phyloP scores from a whole-genome alignment of 768 basidiomycete species.

The Ramaria sp. region DNA sequence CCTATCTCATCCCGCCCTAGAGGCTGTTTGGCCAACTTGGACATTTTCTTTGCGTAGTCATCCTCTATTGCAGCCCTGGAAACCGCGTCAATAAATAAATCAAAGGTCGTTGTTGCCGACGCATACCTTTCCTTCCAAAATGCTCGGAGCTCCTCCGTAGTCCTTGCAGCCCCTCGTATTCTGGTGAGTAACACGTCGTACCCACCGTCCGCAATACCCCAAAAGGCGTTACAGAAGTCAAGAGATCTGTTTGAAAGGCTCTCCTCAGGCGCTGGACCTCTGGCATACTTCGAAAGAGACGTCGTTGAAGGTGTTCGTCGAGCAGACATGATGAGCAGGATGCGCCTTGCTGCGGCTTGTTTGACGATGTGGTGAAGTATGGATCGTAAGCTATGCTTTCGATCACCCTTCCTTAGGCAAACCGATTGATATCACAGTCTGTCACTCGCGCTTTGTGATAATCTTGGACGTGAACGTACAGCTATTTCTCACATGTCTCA shows the following conservation, averaged over 20 bases:
- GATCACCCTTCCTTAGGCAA: no score
- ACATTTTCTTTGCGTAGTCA: conserved; percentile 82
- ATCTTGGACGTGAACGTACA: no score
- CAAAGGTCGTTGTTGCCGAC: not conserved
- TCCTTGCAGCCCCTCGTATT: conserved; percentile 76
- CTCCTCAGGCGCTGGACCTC: conserved; percentile 26
- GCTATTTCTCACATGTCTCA: no score
- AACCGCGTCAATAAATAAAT: not conserved
- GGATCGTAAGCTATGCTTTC: no score
- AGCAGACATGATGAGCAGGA: conserved; percentile 42
- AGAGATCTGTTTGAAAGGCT: conserved; percentile 37
- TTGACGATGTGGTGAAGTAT: not conserved
- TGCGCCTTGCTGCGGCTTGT: not conserved
- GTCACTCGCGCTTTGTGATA: no score
- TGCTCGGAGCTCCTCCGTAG: conserved; percentile 75
- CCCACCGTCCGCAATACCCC: conserved; percentile 79
- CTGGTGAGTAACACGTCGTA: conserved; percentile 86
- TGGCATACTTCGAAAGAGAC: conserved; percentile 61
- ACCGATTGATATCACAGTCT: no score
- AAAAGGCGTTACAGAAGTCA: conserved; percentile 97
- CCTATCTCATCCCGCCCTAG: conserved; percentile 91
- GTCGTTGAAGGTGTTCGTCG: conserved; percentile 75
- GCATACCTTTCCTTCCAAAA: conserved; percentile 94
- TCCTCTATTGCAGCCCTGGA: conserved; percentile 82
- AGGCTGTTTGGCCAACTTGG: conserved; percentile 62